Conservation (phyloP, 768 basidiomycete species). For the Hypholoma fasciculare region DNA sequence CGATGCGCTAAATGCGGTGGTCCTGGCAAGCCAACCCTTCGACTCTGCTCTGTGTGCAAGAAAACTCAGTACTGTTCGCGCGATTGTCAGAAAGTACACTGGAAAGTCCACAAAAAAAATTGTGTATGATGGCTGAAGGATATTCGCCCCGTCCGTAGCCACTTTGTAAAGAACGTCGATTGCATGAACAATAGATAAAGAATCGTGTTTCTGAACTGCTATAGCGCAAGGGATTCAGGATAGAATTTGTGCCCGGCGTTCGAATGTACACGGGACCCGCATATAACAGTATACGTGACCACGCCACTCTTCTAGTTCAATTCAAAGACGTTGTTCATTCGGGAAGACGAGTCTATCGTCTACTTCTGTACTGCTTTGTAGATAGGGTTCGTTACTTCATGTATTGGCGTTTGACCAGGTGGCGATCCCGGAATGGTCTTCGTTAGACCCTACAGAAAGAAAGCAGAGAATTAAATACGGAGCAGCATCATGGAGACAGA, state of each 20-base stretch:
- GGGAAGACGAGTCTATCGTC: background rate
- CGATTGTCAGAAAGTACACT: slow-evolving; percentile 46
- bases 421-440: slow-evolving; percentile 93
- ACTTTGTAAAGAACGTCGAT: background rate
- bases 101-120: slow-evolving; percentile 42
- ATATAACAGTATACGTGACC: background rate
- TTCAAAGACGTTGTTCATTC: background rate
- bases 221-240: background rate
- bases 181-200: background rate
- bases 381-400: slow-evolving; percentile 86
- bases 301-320: too few relatives aligned
- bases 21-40: slow-evolving; percentile 20
- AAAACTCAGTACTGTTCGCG: slow-evolving; percentile 40
- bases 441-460: slow-evolving; percentile 65
- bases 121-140: background rate
- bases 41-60: slow-evolving; percentile 38
- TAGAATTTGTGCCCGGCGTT: background rate
- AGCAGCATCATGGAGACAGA: background rate
- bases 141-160: too few relatives aligned
- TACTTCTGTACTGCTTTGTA: slow-evolving; percentile 86
- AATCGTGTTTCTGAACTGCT: background rate
- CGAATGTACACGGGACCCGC: background rate
- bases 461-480: background rate
- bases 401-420: slow-evolving; percentile 77
- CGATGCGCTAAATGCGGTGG: slow-evolving; percentile 31